Percentiles rank a stretch among this genome's conserved stretches.
These are phyloP conservation scores for Linanthus parryae DNA, from an alignment of 148 eudicot genomes.

Conservation along the genomic window DNA sequence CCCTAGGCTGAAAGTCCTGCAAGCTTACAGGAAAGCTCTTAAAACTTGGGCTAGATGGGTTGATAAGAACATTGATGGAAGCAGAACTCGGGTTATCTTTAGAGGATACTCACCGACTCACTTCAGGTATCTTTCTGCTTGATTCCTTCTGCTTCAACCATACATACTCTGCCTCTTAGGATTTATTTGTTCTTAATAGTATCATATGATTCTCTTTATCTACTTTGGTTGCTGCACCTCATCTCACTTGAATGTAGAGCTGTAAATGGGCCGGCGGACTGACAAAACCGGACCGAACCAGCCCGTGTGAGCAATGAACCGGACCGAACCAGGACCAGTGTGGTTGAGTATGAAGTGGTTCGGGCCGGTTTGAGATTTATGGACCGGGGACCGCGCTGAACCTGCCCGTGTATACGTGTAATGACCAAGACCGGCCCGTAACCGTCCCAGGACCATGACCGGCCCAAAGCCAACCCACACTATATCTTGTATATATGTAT, in stretches of 20 bases:
- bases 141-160: not conserved
- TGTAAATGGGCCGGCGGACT: no score
- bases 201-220: not conserved
- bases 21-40: slow-evolving; percentile 81
- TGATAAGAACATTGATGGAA: slow-evolving; percentile 50
- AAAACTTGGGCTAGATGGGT: slow-evolving; percentile 88
- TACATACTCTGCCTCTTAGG: not conserved
- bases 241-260: not conserved
- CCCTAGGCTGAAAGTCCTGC: slow-evolving; percentile 55
- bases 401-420: no score
- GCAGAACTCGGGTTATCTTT: slow-evolving; percentile 68
- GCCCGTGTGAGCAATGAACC: no score
- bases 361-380: no score
- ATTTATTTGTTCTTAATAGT: not conserved
- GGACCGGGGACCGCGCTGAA: no score
- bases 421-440: no score
- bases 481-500: no score
- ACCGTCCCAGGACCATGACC: no score
- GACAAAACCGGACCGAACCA: no score
- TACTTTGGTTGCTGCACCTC: not conserved
- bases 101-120: slow-evolving; percentile 82
- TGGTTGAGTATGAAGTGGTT: no score
- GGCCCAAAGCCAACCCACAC: no score
- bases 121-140: slow-evolving; percentile 51
- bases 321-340: no score